Evolutionary conservation across 2,329 filamentous ascomycete genomes (phyloP), one percentile per base, ranked within the genome.

Genomic region (Xylaria digitata): DNA sequence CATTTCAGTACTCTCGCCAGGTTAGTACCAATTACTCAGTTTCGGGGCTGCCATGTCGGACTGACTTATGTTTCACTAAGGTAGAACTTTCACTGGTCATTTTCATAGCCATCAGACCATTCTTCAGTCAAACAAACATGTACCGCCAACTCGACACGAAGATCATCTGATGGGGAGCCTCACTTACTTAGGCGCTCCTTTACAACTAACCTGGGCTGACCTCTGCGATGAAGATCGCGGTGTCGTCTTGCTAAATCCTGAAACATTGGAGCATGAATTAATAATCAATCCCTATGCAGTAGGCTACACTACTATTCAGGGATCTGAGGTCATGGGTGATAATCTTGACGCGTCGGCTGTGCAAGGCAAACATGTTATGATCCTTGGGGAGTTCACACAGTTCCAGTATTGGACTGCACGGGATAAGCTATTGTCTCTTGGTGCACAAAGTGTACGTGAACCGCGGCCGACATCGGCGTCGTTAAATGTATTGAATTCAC

Each of bases 31-130:
- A 42, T 6, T 34, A 23, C 26, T 21, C 21, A 45, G 37, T n/a
- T 45, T 26, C 23, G 17, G 58, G 2, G 19, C 49, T 59, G 15
- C 55, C 42, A 1, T 40, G 34, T n/a, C 19, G 50, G 4, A 32
- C 65, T 67, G 26, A 67, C 56, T 54, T 21, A 2, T 45, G 17
- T 56, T 42, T 50, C 9, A 17, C 52, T 7, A 45, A 37, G n/a
- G 1, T 54, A 69, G 75, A 57, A 78, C 76, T 8, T 78, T 77
- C 46, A 78, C 76, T 1, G 76, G 76, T 0, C 76, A 78, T 54
- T 78, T 78, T 46, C 76, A 78, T 66, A 75, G 71, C 42, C 75
- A 76, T 52, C 77, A 78, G 62, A 74, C 72, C 13, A 77, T 78
- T 19, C 19, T 73, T 34, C 76, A 75, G 61, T n/a, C 65, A 19